Evolutionary conservation across 2,329 filamentous ascomycete species (phyloP).

Genomic region (Exophiala alcalophila): DNA sequence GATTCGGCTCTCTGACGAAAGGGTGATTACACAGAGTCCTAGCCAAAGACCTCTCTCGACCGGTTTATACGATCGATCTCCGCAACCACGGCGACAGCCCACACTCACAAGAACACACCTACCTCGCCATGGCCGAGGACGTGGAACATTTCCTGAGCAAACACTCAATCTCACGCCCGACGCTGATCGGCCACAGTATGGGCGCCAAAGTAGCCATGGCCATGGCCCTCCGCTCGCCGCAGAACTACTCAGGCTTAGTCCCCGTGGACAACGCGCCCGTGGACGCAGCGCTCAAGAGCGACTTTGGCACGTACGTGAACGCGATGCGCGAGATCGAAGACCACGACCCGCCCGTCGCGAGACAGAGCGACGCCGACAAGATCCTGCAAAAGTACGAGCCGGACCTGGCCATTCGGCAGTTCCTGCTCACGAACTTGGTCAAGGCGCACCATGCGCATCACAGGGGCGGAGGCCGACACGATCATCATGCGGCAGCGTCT

Average conservation of each 20-base stretch:
- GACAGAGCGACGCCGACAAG: conserved; percentile 27
- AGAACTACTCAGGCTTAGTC: conserved; percentile 67
- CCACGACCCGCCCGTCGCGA: conserved; percentile 12
- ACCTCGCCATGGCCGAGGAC: conserved; percentile 76
- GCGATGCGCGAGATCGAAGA: conserved; percentile 79
- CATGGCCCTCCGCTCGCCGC: conserved; percentile 69
- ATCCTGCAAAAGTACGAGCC: conserved; percentile 34
- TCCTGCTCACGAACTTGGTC: conserved; percentile 78
- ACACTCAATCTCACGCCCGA: conserved; percentile 65
- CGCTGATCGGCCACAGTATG: conserved; percentile 93
- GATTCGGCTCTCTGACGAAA: too few species aligned
- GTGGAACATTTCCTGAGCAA: conserved; percentile 73
- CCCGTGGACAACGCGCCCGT: conserved; percentile 91
- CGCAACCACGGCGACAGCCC: conserved; percentile 92
- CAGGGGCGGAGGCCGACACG: conserved; percentile 42
- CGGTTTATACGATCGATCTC: conserved; percentile 82
- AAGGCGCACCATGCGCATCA: conserved; percentile 16
- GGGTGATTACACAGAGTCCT: conserved; percentile 65
- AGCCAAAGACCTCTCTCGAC: conserved; percentile 73
- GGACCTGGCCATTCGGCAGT: conserved; percentile 77
- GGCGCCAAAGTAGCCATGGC: conserved; percentile 93
- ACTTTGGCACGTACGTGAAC: conserved; percentile 76
- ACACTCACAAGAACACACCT: conserved; percentile 73
- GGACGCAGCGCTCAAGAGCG: conserved; percentile 68
- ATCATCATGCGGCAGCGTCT: conserved; percentile 20